These are phyloP conservation scores for Sideroxylon spinosum DNA, from an alignment of 179 eudicot species.

Conservation along the genomic window DNA sequence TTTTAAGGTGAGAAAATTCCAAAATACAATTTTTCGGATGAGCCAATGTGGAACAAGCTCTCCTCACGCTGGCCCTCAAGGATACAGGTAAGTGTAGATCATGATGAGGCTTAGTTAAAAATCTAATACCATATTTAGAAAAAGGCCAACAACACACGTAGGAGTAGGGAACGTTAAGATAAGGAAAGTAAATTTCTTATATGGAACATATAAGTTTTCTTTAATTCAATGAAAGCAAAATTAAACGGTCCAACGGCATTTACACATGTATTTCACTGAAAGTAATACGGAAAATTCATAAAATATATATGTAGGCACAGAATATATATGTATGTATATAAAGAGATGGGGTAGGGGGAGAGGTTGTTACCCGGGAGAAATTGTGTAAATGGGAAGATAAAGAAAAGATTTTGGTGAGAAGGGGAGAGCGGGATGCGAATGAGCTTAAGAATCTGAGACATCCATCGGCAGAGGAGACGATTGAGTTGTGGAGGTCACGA, in stretches of 20 bases:
- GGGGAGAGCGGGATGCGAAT: slow-evolving; percentile 50
- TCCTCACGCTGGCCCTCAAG: too few species aligned
- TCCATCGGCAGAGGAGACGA: slow-evolving; percentile 39
- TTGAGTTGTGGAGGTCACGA: slow-evolving; percentile 42
- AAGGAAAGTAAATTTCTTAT: too few species aligned
- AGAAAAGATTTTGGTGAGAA: slow-evolving; percentile 39
- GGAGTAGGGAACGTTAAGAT: too few species aligned
- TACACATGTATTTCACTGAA: background rate
- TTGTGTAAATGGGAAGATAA: slow-evolving; percentile 45
- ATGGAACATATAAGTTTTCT: too few species aligned
- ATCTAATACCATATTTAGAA: too few species aligned
- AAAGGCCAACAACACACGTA: too few species aligned
- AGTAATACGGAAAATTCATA: background rate
- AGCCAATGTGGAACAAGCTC: too few species aligned
- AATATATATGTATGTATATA: background rate
- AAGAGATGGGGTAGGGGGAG: background rate
- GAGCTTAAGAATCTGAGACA: slow-evolving; percentile 33
- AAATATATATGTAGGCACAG: background rate
- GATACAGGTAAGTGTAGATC: too few species aligned
- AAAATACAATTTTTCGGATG: too few species aligned
- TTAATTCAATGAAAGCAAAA: background rate
- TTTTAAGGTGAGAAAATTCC: too few species aligned
- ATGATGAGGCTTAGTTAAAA: too few species aligned
- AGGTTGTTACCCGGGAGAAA: slow-evolving; percentile 51
- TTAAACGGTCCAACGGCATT: background rate